Conservation (phyloP, 768 basidiomycete species). For the Leccinum obscurum region DNA sequence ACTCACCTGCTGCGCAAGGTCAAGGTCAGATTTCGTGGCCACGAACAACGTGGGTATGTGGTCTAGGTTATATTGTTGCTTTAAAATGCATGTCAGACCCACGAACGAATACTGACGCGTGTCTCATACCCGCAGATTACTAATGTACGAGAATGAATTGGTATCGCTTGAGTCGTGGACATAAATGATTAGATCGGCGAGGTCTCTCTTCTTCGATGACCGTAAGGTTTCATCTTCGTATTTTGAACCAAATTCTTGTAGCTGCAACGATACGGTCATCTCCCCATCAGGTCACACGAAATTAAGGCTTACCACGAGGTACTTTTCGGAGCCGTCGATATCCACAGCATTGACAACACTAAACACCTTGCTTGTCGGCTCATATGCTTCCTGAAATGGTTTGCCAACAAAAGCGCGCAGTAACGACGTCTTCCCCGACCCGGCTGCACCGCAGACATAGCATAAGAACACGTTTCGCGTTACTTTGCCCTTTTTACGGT, state of each 20-base stretch:
- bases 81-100: slow-evolving; percentile 23
- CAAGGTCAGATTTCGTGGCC: slow-evolving; percentile 98
- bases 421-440: slow-evolving; percentile 91
- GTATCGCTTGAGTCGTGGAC: slow-evolving; percentile 98
- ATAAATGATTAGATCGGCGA: slow-evolving; percentile 93
- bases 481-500: slow-evolving; percentile 84
- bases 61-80: slow-evolving; percentile 98
- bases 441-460: slow-evolving; percentile 94
- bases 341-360: slow-evolving; percentile 96
- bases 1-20: slow-evolving; percentile 88
- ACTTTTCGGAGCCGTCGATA: slow-evolving; percentile 93
- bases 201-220: slow-evolving; percentile 86
- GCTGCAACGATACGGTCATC: slow-evolving; percentile 42
- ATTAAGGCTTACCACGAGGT: slow-evolving; percentile 79
- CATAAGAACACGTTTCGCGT: slow-evolving; percentile 90
- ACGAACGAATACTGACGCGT: background rate
- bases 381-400: slow-evolving; percentile 69
- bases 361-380: slow-evolving; percentile 87
- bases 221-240: slow-evolving; percentile 91
- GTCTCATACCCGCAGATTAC: slow-evolving; percentile 80
- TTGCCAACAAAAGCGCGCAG: slow-evolving; percentile 86
- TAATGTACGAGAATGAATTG: slow-evolving; percentile 98
- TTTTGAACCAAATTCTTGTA: slow-evolving; percentile 96
- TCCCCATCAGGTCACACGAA: background rate
- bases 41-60: slow-evolving; percentile 96